Percentiles rank a stretch among this genome's conserved stretches.
These are phyloP conservation scores for Falciphora oryzae DNA, from an alignment of 2,329 filamentous ascomycete species.

Conservation along the genomic window DNA sequence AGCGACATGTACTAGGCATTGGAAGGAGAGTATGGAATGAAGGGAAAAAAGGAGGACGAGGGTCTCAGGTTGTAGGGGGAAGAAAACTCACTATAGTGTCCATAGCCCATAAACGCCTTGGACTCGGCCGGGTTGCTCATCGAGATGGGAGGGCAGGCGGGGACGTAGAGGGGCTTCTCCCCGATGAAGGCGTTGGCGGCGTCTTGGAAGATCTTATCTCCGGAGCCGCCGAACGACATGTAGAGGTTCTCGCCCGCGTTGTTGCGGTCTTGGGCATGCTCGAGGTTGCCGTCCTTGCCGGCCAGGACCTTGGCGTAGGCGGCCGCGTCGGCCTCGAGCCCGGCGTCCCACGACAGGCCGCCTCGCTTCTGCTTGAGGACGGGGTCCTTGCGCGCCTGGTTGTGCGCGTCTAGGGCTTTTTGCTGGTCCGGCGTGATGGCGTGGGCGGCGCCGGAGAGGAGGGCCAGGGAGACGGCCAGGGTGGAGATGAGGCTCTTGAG, in stretches of 20 bases:
- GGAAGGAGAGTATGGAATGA: no score
- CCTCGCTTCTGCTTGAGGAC: slow-evolving; percentile 3
- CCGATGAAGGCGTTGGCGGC: slow-evolving; percentile 2
- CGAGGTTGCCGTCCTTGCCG: background rate
- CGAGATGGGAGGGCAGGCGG: background rate
- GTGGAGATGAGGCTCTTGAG: background rate
- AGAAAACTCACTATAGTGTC: slow-evolving; percentile 2
- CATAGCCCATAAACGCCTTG: background rate
- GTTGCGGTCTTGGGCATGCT: slow-evolving; percentile 7
- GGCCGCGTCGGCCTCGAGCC: background rate
- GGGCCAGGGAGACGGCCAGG: background rate
- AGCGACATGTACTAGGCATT: background rate
- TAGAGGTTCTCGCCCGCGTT: slow-evolving; percentile 5
- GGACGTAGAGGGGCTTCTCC: slow-evolving; percentile 3
- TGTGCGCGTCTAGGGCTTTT: slow-evolving; percentile 7
- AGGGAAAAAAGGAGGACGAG: background rate
- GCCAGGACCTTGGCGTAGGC: slow-evolving; percentile 1
- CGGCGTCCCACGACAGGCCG: slow-evolving; percentile 3
- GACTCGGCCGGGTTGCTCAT: background rate
- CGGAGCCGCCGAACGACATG: background rate
- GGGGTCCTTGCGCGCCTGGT: background rate
- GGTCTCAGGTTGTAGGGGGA: background rate
- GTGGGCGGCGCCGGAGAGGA: background rate
- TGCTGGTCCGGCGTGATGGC: slow-evolving; percentile 1
- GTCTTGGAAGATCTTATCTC: background rate